phyloP scores from a whole-genome alignment of 768 basidiomycete genomes.

The Rhodotorula diobovata region DNA sequence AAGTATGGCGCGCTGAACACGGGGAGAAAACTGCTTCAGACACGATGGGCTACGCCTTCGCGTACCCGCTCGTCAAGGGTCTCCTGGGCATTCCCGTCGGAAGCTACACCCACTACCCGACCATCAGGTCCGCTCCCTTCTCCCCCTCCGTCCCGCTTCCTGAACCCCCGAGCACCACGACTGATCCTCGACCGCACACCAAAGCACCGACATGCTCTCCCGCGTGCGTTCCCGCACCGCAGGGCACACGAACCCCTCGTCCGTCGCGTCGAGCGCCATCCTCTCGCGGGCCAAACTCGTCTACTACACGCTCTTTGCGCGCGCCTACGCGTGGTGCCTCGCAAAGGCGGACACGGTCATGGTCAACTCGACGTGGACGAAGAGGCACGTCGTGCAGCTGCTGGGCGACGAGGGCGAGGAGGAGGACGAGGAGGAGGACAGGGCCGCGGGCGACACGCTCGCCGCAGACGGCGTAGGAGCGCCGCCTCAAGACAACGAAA shows the following conservation, averaged over 20 bases:
- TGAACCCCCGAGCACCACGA: no score
- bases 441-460: no score
- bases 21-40: no score
- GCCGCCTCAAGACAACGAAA: no score
- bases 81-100: constrained; percentile 60
- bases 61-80: constrained; percentile 69
- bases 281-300: constrained; percentile 62
- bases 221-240: constrained; percentile 62
- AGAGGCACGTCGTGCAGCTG: constrained; percentile 71
- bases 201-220: constrained; percentile 80
- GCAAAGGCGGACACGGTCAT: constrained; percentile 61
- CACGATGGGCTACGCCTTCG: constrained; percentile 97
- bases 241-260: constrained; percentile 61
- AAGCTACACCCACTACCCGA: constrained; percentile 94
- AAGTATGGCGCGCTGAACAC: no score
- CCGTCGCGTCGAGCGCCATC: constrained; percentile 57
- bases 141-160: not conserved
- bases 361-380: constrained; percentile 96
- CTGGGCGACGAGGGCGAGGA: constrained; percentile 46
- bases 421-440: not conserved
- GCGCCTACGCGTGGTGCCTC: constrained; percentile 71
- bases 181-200: not conserved
- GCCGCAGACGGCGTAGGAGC: constrained; percentile 14
- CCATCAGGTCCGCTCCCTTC: constrained; percentile 53
- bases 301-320: constrained; percentile 85